Conservation (phyloP, 306 rosid species). For the Quercus dentata region DNA sequence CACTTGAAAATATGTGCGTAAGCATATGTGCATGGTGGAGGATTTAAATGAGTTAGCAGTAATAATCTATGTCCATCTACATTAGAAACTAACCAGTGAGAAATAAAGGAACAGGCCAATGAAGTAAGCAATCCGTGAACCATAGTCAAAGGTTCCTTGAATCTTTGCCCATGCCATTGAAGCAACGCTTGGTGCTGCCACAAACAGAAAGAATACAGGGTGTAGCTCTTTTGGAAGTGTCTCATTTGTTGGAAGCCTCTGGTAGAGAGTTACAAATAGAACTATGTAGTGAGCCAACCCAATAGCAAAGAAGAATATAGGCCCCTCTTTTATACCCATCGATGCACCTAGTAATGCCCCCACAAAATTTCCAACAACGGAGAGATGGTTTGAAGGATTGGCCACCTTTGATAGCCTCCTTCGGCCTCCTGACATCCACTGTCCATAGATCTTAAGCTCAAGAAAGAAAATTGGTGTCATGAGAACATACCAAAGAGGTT, state of each 20-base stretch:
- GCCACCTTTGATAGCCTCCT: conserved; percentile 86
- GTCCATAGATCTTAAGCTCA: conserved; percentile 91
- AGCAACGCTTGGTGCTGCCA: conserved; percentile 95
- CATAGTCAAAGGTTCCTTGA: conserved; percentile 76
- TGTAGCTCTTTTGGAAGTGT: conserved; percentile 91
- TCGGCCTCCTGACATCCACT: conserved; percentile 97
- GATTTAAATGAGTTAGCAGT: neutral
- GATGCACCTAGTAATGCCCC: conserved; percentile 85
- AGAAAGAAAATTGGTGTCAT: conserved; percentile 75
- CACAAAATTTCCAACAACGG: conserved; percentile 84
- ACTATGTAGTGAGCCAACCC: conserved; percentile 83
- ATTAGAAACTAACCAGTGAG: conserved; percentile 60
- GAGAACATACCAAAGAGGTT: conserved; percentile 68
- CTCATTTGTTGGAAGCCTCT: conserved; percentile 84
- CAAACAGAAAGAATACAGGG: conserved; percentile 88
- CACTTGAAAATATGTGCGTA: neutral
- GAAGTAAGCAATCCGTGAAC: conserved; percentile 72
- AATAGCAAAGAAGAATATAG: conserved; percentile 80
- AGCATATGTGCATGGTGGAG: neutral
- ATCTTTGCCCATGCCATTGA: conserved; percentile 90
- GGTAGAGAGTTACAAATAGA: conserved; percentile 85
- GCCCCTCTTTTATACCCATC: conserved; percentile 91
- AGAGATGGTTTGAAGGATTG: conserved; percentile 80
- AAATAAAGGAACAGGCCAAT: conserved; percentile 82
- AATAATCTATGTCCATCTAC: neutral